Evolutionary conservation across 2,329 filamentous ascomycete species (phyloP).

Genomic region (Alternaria sp.): DNA sequence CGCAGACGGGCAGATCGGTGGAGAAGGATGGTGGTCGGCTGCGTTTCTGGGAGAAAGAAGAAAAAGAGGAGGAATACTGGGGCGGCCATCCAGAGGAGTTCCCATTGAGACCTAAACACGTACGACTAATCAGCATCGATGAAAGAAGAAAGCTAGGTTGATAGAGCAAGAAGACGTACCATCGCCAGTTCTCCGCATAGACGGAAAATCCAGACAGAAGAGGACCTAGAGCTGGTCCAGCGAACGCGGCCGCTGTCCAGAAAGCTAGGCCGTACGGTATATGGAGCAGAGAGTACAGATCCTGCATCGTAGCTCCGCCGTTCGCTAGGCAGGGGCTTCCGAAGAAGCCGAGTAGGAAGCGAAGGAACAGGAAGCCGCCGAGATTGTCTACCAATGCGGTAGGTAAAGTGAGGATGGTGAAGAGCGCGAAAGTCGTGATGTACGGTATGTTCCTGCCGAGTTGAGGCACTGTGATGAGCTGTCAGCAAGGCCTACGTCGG

Average conservation of each 20-base stretch:
- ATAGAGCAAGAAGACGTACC: conserved; percentile 48
- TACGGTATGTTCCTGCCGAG: conserved; percentile 73
- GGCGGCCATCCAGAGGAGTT: conserved; percentile 78
- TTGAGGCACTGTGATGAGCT: not conserved
- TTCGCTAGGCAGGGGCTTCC: conserved; percentile 48
- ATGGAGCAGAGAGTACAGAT: conserved; percentile 51
- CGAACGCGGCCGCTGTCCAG: conserved; percentile 54
- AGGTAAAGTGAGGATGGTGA: conserved; percentile 70
- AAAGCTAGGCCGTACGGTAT: conserved; percentile 53
- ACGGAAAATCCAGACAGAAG: conserved; percentile 77
- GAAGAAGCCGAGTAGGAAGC: conserved; percentile 51
- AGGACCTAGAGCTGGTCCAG: conserved; percentile 68
- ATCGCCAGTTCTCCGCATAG: conserved; percentile 76
- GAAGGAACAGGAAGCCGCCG: conserved; percentile 64
- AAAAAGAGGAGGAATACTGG: conserved; percentile 77
- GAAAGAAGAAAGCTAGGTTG: accelerated
- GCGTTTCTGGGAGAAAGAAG: conserved; percentile 88
- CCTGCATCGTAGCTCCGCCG: conserved; percentile 47
- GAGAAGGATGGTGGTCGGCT: conserved; percentile 78
- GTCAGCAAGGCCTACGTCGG: not conserved
- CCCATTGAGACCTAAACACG: conserved; percentile 69
- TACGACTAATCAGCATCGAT: not conserved
- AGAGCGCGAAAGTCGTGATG: conserved; percentile 70
- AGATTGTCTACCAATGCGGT: conserved; percentile 69
- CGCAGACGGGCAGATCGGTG: conserved; percentile 74